Evolutionary conservation across 2,329 filamentous ascomycete species (phyloP).

Genomic region (Scedosporium boydii): DNA sequence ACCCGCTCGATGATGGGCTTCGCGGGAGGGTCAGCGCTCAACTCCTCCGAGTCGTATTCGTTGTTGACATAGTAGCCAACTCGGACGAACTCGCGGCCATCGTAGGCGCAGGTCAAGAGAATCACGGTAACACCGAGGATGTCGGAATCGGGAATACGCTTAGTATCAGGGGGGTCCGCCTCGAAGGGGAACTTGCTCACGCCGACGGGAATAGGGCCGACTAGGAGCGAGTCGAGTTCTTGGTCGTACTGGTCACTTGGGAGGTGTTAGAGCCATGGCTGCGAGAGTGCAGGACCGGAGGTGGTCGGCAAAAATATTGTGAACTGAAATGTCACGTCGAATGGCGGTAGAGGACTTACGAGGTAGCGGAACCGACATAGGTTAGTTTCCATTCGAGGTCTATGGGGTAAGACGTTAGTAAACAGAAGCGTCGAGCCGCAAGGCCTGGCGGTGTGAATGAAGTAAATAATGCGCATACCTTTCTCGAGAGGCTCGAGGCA

Average conservation of each 20-base stretch:
- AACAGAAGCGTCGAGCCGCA: background rate
- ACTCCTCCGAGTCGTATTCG: conserved; percentile 88
- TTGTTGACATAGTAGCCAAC: conserved; percentile 99
- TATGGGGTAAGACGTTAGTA: conserved; percentile 25
- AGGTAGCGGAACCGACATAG: conserved; percentile 96
- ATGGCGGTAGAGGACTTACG: conserved; percentile 48
- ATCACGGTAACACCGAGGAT: conserved; percentile 96
- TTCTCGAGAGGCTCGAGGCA: conserved; percentile 92
- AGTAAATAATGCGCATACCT: conserved; percentile 40
- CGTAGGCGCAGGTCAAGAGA: conserved; percentile 91
- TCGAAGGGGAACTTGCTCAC: conserved; percentile 99
- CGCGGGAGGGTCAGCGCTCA: conserved; percentile 78
- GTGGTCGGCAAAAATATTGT: background rate
- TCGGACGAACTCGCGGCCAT: conserved; percentile 91
- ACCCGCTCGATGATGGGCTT: conserved; percentile 93
- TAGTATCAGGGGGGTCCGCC: conserved; percentile 83
- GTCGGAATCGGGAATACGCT: conserved; percentile 86
- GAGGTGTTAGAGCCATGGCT: background rate
- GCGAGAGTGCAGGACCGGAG: background rate
- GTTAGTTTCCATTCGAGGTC: conserved; percentile 99
- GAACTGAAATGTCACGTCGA: background rate
- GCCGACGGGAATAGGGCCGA: conserved; percentile 93
- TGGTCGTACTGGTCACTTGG: conserved; percentile 95
- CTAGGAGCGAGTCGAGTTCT: conserved; percentile 92
- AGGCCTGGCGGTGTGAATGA: background rate